Evolutionary conservation across 2,329 filamentous ascomycete genomes (phyloP), one percentile per base, ranked within the genome.

Genomic region (Emericellopsis cladophorae): DNA sequence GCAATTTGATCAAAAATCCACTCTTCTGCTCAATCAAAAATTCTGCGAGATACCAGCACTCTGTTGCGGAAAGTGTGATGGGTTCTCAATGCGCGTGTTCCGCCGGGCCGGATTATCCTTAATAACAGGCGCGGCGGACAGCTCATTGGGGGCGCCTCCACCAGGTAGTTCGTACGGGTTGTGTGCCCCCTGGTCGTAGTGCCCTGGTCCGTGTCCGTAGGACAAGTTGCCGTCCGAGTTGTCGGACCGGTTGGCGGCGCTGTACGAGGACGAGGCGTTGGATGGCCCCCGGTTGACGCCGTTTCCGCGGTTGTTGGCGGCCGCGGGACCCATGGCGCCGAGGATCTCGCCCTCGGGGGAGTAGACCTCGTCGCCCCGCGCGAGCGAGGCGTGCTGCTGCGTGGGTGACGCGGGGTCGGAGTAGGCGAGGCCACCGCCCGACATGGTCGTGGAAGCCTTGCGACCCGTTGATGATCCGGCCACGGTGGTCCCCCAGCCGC

Each of bases 1-100:
- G 18, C 18, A 21, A 21, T 21, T 21, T 5, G 18, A 21, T 4
- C 4, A 21, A 21, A 21, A 21, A 21, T 21, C 18, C 18, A 21
- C 18, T 21, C 18, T 21, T 5, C 18, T 29, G 26, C 6, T 29
- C 26, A 9, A 22, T 59, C 76, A 96, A 54, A 98, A 98, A 62
- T 98, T 98, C 64, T 96, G 92, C 26, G 92, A 85, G 53, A 98
- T 95, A 44, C 92, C 92, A 32, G 86, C 86, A 53, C 85, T 94
- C 66, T 94, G 88, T 56, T 93, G 86, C 10, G 90, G 89, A 54
- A 85, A 93, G 46, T 92, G 84, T 36, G 84, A 77, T 3, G 87
- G 82, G 57, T 83, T 94, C 65, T 96, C 89, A 54, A 98, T 96
- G 46, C 89, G 79, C 11, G 92, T 95, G 65, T 95, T 95, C 49